phyloP scores from a whole-genome alignment of 495 filamentous ascomycete genomes.

The Sporormia fimetaria region DNA sequence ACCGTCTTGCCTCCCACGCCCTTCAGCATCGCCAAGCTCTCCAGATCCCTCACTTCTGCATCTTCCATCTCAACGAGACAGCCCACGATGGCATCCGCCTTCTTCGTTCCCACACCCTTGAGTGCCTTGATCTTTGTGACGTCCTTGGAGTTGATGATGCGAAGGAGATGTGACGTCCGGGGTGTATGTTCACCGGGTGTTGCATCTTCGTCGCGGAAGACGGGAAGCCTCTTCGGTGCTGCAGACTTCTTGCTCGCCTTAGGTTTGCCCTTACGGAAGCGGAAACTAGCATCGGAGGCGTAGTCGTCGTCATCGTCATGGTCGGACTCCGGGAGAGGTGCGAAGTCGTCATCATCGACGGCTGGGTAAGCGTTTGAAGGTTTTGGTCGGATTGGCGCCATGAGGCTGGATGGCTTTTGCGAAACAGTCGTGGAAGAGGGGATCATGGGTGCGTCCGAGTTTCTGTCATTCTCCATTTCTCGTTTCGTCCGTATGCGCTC shows the following conservation, averaged over 20 bases:
- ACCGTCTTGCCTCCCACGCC: conserved; percentile 50
- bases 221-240: conserved; percentile 23
- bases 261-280: conserved; percentile 30
- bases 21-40: conserved; percentile 43
- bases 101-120: conserved; percentile 59
- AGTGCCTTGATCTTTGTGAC: conserved; percentile 52
- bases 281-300: conserved; percentile 33
- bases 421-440: neutral
- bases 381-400: conserved; percentile 1
- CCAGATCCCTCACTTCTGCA: conserved; percentile 40
- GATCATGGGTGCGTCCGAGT: neutral
- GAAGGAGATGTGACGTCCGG: conserved; percentile 56
- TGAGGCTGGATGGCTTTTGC: conserved; percentile 3
- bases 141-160: conserved; percentile 80
- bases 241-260: conserved; percentile 27
- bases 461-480: conserved; percentile 18
- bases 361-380: conserved; percentile 21
- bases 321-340: conserved; percentile 11
- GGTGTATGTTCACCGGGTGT: conserved; percentile 42
- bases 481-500: conserved; percentile 44
- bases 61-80: conserved; percentile 40
- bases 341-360: conserved; percentile 37
- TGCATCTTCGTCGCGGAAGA: conserved; percentile 26
- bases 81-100: conserved; percentile 51
- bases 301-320: conserved; percentile 30